These are phyloP conservation scores for Bryoglossum gracile DNA, from an alignment of 495 filamentous ascomycete species.

Conservation along the genomic window DNA sequence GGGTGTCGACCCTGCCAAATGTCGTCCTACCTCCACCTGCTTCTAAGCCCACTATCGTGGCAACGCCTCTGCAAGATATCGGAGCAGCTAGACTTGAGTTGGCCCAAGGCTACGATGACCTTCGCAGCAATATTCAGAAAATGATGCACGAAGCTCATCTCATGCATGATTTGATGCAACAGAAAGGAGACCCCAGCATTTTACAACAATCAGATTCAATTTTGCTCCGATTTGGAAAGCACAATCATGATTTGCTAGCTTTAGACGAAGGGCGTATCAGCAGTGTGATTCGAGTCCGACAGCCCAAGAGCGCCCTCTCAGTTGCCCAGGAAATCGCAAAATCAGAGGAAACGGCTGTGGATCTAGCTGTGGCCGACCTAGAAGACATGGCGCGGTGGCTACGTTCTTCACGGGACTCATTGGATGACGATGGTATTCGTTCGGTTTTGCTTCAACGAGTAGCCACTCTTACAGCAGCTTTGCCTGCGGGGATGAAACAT, in stretches of 20 bases:
- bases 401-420: background rate
- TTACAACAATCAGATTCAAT: background rate
- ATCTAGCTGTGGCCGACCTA: constrained; percentile 2
- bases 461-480: background rate
- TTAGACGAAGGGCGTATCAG: background rate
- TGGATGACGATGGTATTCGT: background rate
- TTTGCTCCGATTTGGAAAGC: background rate
- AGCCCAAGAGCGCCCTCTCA: background rate
- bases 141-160: background rate
- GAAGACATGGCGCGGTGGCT: background rate
- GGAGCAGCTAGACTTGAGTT: background rate
- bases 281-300: background rate
- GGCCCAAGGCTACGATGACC: background rate
- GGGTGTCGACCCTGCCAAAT: background rate
- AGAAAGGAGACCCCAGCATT: background rate
- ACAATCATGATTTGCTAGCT: background rate
- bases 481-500: background rate
- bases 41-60: background rate
- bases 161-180: background rate
- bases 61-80: background rate
- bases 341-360: background rate
- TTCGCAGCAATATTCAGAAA: background rate
- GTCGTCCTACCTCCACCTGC: background rate
- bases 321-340: background rate
- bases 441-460: background rate